Percentiles rank a stretch among this genome's conserved stretches.
These are phyloP conservation scores for Pythium phragmiticola DNA, from an alignment of 352 stramenopile species.

Conservation along the genomic window DNA sequence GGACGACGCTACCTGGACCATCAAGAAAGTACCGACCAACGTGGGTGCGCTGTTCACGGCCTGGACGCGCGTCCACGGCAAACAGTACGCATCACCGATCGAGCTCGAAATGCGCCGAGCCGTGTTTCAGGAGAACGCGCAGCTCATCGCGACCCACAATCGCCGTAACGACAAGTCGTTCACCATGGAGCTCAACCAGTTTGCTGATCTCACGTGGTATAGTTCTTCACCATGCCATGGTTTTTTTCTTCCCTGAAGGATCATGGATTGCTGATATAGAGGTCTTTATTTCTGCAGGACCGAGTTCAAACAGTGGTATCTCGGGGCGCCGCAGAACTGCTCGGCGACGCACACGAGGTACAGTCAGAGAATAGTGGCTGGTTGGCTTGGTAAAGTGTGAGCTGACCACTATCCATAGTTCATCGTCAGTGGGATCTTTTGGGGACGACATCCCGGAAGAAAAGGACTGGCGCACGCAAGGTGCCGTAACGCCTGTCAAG, in stretches of 20 bases:
- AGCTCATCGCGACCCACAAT: slow-evolving; percentile 67
- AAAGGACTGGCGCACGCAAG: slow-evolving; percentile 94
- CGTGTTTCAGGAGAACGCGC: slow-evolving; percentile 64
- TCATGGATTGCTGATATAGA: background rate
- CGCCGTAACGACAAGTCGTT: slow-evolving; percentile 40
- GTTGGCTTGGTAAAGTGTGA: background rate
- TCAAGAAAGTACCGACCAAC: slow-evolving; percentile 37
- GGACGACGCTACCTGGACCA: slow-evolving; percentile 29
- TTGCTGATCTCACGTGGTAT: slow-evolving; percentile 72
- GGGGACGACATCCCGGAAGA: slow-evolving; percentile 64
- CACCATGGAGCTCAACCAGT: slow-evolving; percentile 75
- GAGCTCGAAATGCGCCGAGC: slow-evolving; percentile 51
- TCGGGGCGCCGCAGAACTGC: slow-evolving; percentile 67
- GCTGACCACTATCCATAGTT: background rate
- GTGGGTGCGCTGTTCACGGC: slow-evolving; percentile 43
- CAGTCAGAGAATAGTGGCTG: background rate
- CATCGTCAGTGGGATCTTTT: slow-evolving; percentile 14
- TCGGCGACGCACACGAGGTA: slow-evolving; percentile 53
- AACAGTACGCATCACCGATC: slow-evolving; percentile 47
- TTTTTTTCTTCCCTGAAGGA: background rate
- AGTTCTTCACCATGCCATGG: background rate
- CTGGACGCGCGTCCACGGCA: slow-evolving; percentile 49
- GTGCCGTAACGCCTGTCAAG: slow-evolving; percentile 96
- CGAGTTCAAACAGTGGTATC: slow-evolving; percentile 73
- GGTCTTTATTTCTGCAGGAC: slow-evolving; percentile 29